These are phyloP conservation scores for Phoma sp. DNA, from an alignment of 2,329 filamentous ascomycete species.

Conservation along the genomic window DNA sequence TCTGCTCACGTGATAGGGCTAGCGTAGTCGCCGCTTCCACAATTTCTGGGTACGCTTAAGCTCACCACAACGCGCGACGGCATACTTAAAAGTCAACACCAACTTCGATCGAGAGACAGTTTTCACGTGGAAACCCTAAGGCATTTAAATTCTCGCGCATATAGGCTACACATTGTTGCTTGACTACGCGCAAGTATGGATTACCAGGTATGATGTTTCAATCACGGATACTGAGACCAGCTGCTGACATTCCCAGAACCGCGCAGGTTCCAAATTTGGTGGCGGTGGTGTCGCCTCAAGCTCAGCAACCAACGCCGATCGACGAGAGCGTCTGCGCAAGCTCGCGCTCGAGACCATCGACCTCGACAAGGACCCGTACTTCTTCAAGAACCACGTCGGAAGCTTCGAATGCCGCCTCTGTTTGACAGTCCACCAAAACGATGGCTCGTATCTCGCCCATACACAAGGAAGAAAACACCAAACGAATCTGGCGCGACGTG, in stretches of 20 bases:
- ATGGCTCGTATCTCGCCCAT: slow-evolving; percentile 97
- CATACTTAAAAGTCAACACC: background rate
- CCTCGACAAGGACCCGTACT: slow-evolving; percentile 98
- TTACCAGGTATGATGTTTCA: slow-evolving; percentile 52
- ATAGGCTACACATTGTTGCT: too few relatives aligned
- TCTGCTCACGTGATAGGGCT: slow-evolving; percentile 17
- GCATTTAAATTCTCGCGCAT: too few relatives aligned
- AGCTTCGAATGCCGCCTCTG: slow-evolving; percentile 98
- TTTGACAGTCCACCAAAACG: slow-evolving; percentile 97
- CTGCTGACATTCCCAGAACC: slow-evolving; percentile 66
- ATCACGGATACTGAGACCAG: background rate
- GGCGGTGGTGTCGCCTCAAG: slow-evolving; percentile 95
- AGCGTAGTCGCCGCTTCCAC: slow-evolving; percentile 26
- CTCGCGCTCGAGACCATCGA: slow-evolving; percentile 98
- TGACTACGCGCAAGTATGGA: slow-evolving; percentile 49
- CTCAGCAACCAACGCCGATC: slow-evolving; percentile 93
- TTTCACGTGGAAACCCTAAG: too few relatives aligned
- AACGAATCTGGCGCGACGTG: slow-evolving; percentile 93
- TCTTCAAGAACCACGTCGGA: slow-evolving; percentile 99
- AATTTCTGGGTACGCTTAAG: slow-evolving; percentile 26
- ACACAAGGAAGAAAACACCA: slow-evolving; percentile 99
- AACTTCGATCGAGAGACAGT: too few relatives aligned
- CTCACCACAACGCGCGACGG: slow-evolving; percentile 15
- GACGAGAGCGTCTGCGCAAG: slow-evolving; percentile 94
- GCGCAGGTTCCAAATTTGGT: slow-evolving; percentile 96